Evolutionary conservation across 192 early-diverging fungal genomes (phyloP).

Genomic region (Entomortierella parvispora): DNA sequence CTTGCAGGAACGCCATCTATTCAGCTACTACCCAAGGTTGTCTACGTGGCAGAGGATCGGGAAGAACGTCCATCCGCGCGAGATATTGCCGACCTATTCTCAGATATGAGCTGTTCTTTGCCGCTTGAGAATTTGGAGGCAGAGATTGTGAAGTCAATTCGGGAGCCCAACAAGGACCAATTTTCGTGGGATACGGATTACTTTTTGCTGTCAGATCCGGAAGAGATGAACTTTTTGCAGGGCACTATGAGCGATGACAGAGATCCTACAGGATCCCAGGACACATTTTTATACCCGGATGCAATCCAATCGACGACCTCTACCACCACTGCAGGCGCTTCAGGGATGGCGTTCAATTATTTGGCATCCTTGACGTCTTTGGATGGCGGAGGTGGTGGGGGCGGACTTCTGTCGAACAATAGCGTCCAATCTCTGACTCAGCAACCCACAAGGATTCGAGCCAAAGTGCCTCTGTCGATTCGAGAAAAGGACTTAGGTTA

Average conservation of each 20-base stretch:
- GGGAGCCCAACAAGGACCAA: conserved; percentile 54
- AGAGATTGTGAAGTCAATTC: conserved; percentile 51
- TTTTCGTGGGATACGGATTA: conserved; percentile 69
- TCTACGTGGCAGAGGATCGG: conserved; percentile 44
- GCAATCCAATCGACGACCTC: conserved; percentile 34
- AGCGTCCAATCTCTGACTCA: conserved; percentile 15
- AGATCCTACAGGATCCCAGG: background rate
- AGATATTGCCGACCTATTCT: conserved; percentile 63
- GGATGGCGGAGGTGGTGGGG: background rate
- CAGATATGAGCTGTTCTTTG: conserved; percentile 56
- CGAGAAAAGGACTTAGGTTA: conserved; percentile 69
- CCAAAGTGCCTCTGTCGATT: conserved; percentile 58
- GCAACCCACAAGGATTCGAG: conserved; percentile 33
- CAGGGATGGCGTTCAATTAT: conserved; percentile 2
- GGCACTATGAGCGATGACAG: conserved; percentile 25
- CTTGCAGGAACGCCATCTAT: conserved; percentile 64
- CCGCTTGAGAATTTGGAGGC: conserved; percentile 60
- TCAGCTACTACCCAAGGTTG: conserved; percentile 60
- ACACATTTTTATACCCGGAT: conserved; percentile 47
- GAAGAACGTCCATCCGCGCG: conserved; percentile 21
- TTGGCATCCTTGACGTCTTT: background rate
- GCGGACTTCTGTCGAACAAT: conserved; percentile 1
- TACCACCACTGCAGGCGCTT: background rate
- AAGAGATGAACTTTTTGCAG: conserved; percentile 68
- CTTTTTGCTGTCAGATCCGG: conserved; percentile 64